Evolutionary conservation across 2,329 filamentous ascomycete species (phyloP), one percentile per base, ranked within the genome.

Genomic region (Plenodomus lindquistii): DNA sequence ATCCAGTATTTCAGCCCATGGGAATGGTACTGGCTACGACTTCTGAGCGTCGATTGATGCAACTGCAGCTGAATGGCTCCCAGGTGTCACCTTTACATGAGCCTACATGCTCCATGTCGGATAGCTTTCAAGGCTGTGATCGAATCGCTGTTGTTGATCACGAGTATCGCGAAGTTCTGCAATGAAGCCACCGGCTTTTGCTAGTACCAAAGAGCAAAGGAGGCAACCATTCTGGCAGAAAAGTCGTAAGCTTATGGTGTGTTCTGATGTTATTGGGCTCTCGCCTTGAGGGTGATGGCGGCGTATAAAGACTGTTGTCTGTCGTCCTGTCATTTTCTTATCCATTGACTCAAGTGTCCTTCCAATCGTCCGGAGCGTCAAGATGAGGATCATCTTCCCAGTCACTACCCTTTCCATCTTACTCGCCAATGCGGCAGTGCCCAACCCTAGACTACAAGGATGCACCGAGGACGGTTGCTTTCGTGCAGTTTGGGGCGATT

Each of bases 401-500:
- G 3, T 54, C 46, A 24, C 37, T 11, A 27, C 62, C 20, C 17
- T 55, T 13, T 41, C 40, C 29, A 37, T 48, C 16, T 46, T 54
- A 1, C 37, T 63, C 34, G 50, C 40, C 22, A 17, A 52, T n/a
- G 60, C 59, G 21, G 49, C 48, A 21, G 37, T 54, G 17, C 46
- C 69, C 13, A 44, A 60, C 5, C 40, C 34, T 37, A 58, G 60
- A 40, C 61, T 64, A 31, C 21, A 29, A 24, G 42, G 46, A 16
- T 68, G 67, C 43, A 38, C 44, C 29, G 35, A 45, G 38, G 55
- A 70, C 18, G 44, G 61, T 27, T 70, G 67, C 43, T 60, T 60
- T 35, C 54, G 52, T 35, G 64, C 60, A 13, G 50, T 69, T 16
- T 66, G 62, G 54, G 62, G 57, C 1, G 37, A 46, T 42, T 31